phyloP scores from a whole-genome alignment of 805 yeast species.

The Yarrowia alimentaria region DNA sequence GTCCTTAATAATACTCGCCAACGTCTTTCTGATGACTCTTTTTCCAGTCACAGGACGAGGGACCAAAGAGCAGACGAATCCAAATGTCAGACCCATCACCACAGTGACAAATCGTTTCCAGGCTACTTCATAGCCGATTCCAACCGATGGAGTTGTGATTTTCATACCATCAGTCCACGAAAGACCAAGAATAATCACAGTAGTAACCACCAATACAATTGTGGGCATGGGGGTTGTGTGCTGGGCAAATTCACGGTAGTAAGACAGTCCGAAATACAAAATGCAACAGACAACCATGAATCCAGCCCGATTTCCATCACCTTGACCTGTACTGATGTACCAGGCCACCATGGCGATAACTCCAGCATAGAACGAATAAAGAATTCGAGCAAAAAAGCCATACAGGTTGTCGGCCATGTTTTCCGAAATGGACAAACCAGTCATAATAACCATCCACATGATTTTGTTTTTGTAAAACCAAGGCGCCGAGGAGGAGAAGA shows the following conservation, averaged over 20 bases:
- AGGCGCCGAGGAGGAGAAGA: slow-evolving; percentile 34
- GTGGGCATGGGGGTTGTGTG: slow-evolving; percentile 38
- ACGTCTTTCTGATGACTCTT: slow-evolving; percentile 35
- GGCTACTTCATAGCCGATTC: slow-evolving; percentile 38
- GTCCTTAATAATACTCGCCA: slow-evolving; percentile 35
- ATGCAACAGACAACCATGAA: slow-evolving; percentile 32
- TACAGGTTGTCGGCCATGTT: slow-evolving; percentile 40
- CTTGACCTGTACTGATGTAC: slow-evolving; percentile 41
- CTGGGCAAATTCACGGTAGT: slow-evolving; percentile 37
- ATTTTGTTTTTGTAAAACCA: slow-evolving; percentile 34
- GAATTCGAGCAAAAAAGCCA: slow-evolving; percentile 35
- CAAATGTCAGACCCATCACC: slow-evolving; percentile 37
- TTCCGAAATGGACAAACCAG: slow-evolving; percentile 36
- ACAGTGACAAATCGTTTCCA: slow-evolving; percentile 41
- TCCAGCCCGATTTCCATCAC: slow-evolving; percentile 40
- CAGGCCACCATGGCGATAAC: slow-evolving; percentile 40
- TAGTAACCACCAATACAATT: slow-evolving; percentile 37
- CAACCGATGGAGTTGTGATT: slow-evolving; percentile 4
- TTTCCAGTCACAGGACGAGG: slow-evolving; percentile 40
- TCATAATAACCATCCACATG: slow-evolving; percentile 40
- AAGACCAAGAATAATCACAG: slow-evolving; percentile 38
- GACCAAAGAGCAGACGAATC: slow-evolving; percentile 38
- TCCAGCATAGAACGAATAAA: slow-evolving; percentile 38
- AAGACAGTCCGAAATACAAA: slow-evolving; percentile 31
- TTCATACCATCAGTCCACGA: slow-evolving; percentile 35